Evolutionary conservation across 176 grass and related monocot species (phyloP).

Genomic region (Dactylis glomerata): DNA sequence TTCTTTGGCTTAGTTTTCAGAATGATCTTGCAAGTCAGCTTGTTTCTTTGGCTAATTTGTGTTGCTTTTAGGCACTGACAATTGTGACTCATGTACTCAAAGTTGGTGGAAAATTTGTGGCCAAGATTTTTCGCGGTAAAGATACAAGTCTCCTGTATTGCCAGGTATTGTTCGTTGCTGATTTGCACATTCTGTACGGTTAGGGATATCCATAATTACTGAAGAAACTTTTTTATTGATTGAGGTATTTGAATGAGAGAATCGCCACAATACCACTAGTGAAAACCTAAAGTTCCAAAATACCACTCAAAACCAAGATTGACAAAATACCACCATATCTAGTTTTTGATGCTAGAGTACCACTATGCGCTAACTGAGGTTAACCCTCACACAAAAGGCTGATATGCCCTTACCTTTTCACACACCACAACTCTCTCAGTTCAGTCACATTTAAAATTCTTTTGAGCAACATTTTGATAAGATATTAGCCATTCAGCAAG

Average conservation of each 20-base stretch:
- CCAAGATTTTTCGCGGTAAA: conserved; percentile 96
- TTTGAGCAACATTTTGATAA: too few relatives aligned
- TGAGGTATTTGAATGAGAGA: not conserved
- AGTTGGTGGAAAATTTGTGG: conserved; percentile 92
- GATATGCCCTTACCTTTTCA: too few relatives aligned
- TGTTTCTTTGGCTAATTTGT: conserved; percentile 22
- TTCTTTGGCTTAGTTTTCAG: conserved; percentile 2
- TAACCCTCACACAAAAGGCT: too few relatives aligned
- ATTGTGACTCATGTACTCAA: conserved; percentile 91
- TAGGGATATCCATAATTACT: not conserved
- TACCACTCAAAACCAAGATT: too few relatives aligned
- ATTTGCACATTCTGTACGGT: not conserved
- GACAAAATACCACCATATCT: too few relatives aligned
- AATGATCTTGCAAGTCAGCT: conserved; percentile 1
- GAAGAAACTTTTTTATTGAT: not conserved
- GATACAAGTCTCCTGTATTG: conserved; percentile 93
- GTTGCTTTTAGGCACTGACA: conserved; percentile 68
- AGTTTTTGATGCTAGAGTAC: too few relatives aligned
- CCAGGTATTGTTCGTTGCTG: conserved; percentile 59
- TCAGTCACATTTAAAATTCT: too few relatives aligned
- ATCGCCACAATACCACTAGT: too few relatives aligned
- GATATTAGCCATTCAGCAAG: too few relatives aligned
- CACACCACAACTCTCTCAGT: too few relatives aligned
- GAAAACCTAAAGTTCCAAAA: too few relatives aligned
- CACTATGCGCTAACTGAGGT: too few relatives aligned